phyloP scores from a whole-genome alignment of 768 basidiomycete species.

The Phanerodontia chrysosporium region DNA sequence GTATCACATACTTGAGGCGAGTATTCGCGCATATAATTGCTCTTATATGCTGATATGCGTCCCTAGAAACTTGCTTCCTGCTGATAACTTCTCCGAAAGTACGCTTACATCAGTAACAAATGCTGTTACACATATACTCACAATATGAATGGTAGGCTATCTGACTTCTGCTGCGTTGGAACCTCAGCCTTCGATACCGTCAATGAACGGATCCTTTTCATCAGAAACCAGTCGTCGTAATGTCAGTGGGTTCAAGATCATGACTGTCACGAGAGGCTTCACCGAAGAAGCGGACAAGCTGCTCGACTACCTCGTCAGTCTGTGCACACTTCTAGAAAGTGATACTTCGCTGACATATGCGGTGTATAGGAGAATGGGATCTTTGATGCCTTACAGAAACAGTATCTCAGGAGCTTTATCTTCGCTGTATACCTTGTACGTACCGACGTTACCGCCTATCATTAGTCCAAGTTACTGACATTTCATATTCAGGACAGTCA shows the following conservation, averaged over 20 bases:
- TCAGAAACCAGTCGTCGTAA: constrained; percentile 35
- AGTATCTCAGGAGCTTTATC: constrained; percentile 80
- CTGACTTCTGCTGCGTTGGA: constrained; percentile 41
- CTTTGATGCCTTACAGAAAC: constrained; percentile 80
- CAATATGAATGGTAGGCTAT: constrained; percentile 32
- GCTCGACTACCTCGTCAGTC: constrained; percentile 70
- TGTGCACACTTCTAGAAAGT: constrained; percentile 15
- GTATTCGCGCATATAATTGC: background rate
- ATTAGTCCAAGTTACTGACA: no score
- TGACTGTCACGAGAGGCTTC: constrained; percentile 68
- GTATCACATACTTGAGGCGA: constrained; percentile 73
- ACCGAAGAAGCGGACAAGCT: constrained; percentile 82
- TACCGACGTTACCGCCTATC: background rate
- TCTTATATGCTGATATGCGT: background rate
- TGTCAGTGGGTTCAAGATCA: constrained; percentile 68
- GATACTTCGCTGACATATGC: background rate
- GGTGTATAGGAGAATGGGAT: constrained; percentile 79
- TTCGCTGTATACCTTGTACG: constrained; percentile 81
- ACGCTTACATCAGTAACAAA: background rate
- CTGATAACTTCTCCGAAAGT: constrained; percentile 77
- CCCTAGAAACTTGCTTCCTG: constrained; percentile 66
- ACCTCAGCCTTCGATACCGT: constrained; percentile 27
- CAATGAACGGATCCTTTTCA: constrained; percentile 34
- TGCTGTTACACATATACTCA: background rate
- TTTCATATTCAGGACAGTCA: constrained; percentile 83